Evolutionary conservation across 2,329 filamentous ascomycete species (phyloP).

Genomic region (Fusarium domesticum): DNA sequence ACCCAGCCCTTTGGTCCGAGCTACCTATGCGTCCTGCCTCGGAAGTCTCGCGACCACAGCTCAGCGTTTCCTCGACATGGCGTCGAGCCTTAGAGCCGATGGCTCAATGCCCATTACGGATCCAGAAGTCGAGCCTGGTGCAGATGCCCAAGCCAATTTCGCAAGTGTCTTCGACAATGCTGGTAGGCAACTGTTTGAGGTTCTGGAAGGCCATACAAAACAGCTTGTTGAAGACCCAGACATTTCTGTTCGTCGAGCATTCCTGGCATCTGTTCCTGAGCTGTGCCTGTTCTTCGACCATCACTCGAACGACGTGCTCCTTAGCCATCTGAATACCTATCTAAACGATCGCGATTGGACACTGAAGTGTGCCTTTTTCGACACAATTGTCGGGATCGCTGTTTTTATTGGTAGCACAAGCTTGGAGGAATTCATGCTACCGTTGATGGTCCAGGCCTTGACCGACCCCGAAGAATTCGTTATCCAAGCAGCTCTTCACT

Average conservation of each 20-base stretch:
- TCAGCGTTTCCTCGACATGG: slow-evolving; percentile 82
- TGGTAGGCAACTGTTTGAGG: slow-evolving; percentile 74
- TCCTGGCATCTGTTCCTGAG: slow-evolving; percentile 85
- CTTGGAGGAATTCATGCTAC: slow-evolving; percentile 91
- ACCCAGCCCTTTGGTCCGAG: slow-evolving; percentile 70
- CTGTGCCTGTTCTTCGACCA: slow-evolving; percentile 92
- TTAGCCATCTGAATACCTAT: slow-evolving; percentile 96
- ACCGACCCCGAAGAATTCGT: slow-evolving; percentile 93
- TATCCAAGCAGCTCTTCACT: slow-evolving; percentile 84
- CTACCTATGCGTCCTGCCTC: slow-evolving; percentile 89
- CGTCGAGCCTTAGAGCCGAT: slow-evolving; percentile 81
- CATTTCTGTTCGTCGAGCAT: slow-evolving; percentile 81
- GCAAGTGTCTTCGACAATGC: slow-evolving; percentile 85
- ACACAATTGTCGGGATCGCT: slow-evolving; percentile 89
- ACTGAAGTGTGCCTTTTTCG: slow-evolving; percentile 94
- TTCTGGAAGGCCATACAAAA: slow-evolving; percentile 88
- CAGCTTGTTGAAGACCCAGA: slow-evolving; percentile 83
- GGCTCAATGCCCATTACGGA: slow-evolving; percentile 75
- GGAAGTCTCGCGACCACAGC: slow-evolving; percentile 86
- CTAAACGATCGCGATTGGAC: slow-evolving; percentile 96
- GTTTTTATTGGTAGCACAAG: slow-evolving; percentile 85
- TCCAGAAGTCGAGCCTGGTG: slow-evolving; percentile 73
- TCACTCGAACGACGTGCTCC: slow-evolving; percentile 92
- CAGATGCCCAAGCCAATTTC: slow-evolving; percentile 65
- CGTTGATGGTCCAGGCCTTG: slow-evolving; percentile 91